Percentiles rank a stretch among this genome's conserved stretches.
Evolutionary conservation across 1,284 basidiomycete genomes (phyloP).

Genomic region (Athelia psychrophila): DNA sequence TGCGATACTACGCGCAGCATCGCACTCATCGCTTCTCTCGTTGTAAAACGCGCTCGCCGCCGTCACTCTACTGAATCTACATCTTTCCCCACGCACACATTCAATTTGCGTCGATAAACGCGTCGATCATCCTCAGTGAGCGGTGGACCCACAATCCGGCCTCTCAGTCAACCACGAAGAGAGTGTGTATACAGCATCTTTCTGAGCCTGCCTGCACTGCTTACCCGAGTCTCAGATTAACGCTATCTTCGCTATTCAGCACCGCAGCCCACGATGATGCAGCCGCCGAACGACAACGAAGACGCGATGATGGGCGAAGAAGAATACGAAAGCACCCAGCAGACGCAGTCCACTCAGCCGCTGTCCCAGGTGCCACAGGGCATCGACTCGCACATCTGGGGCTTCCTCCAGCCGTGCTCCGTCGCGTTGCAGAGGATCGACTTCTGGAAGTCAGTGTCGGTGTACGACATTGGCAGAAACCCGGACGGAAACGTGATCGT

Average conservation of each 20-base stretch:
- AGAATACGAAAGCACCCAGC: constrained; percentile 39
- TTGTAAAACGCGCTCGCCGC: too few species aligned
- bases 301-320: background rate
- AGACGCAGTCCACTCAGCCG: constrained; percentile 54
- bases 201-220: too few species aligned
- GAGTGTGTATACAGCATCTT: too few species aligned
- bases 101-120: too few species aligned
- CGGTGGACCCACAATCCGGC: too few species aligned
- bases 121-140: too few species aligned
- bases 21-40: too few species aligned
- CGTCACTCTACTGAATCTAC: too few species aligned
- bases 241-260: background rate
- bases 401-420: constrained; percentile 62
- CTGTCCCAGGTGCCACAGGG: constrained; percentile 35
- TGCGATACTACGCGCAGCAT: too few species aligned
- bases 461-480: constrained; percentile 55
- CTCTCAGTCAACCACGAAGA: too few species aligned
- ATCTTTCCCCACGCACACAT: too few species aligned
- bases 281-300: background rate
- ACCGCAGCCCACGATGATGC: background rate
- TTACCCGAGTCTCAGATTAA: too few species aligned
- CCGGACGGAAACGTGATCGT: constrained; percentile 46
- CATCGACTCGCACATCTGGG: constrained; percentile 57
- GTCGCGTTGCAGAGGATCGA: constrained; percentile 49
- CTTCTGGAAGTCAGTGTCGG: constrained; percentile 48